phyloP scores from a whole-genome alignment of 2,329 filamentous ascomycete species.

The Phaeoacremonium minimum region DNA sequence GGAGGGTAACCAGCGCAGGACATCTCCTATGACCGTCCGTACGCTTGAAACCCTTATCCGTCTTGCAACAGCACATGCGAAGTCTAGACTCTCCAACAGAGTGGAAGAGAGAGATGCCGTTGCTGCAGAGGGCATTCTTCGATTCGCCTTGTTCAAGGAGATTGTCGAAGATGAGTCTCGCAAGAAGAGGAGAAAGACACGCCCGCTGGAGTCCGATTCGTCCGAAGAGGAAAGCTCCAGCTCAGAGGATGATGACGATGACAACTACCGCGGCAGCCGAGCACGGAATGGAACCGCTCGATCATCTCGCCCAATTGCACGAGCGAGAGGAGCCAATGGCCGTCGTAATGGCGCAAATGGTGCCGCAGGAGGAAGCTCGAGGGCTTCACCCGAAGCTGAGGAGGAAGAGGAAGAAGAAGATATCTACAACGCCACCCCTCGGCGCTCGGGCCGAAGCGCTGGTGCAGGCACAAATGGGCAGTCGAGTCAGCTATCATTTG shows the following conservation, averaged over 20 bases:
- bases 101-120: conserved; percentile 88
- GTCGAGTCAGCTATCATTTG: conserved; percentile 58
- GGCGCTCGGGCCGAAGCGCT: conserved; percentile 32
- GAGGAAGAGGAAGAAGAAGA: conserved; percentile 45
- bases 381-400: conserved; percentile 37
- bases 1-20: conserved; percentile 88
- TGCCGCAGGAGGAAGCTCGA: conserved; percentile 14
- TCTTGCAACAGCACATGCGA: conserved; percentile 92
- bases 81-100: conserved; percentile 79
- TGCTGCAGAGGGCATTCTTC: conserved; percentile 82
- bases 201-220: conserved; percentile 51
- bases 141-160: conserved; percentile 97
- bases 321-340: conserved; percentile 20
- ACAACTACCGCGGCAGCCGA: conserved; percentile 30
- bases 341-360: conserved; percentile 16
- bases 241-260: conserved; percentile 57
- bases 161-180: conserved; percentile 74
- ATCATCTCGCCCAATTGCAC: conserved; percentile 23
- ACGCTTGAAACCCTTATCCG: conserved; percentile 98
- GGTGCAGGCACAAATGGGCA: conserved; percentile 29
- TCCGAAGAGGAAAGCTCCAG: conserved; percentile 55
- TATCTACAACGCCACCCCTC: conserved; percentile 35
- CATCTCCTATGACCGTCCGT: conserved; percentile 92
- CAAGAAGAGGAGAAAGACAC: conserved; percentile 76
- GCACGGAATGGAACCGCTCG: conserved; percentile 18